Base-by-base conservation (phyloP, 2,329 filamentous ascomycete genomes). In the Didymella sp. region DNA sequence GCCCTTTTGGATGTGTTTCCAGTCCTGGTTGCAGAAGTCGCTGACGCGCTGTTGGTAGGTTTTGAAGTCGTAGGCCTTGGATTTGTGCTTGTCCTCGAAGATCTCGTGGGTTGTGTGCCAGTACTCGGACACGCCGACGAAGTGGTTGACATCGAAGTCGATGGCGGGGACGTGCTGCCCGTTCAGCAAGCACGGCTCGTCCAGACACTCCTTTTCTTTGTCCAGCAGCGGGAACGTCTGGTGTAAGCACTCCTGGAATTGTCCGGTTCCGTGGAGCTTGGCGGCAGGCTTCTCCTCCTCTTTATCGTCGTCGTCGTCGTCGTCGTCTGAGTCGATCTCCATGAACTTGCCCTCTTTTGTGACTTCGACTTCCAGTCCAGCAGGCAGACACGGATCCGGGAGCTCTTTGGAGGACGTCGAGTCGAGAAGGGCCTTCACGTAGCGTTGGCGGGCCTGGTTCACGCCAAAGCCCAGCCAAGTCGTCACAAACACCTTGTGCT, bases 381-480 rank as follows among this genome's bases (percentile, higher is more conserved):
- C 84, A 0, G 95, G 95, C 61, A 99, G 80, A 77, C 95, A 99
- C 1, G 96, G 95, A 73, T 99, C 96, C 0, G 92, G 91, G 0
- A 96, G 79, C 67, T 96, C 91, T 6, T 82, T 79, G 5, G 82
- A 81, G 4, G 81, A 78, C 61, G 87, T 89, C 1, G 87, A 83
- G 30, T 90, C 86, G 53, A 89, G 75, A n/a, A 99, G 78, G 4
- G 85, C 82, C 58, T 92, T 83, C n/a, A 98, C 81, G 69, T 96
- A 99, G 54, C 93, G 85, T 65, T 89, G 83, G 43, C 95, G 87
- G 4, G 96, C 95, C 78, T 97, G 89, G 63, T 97, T 95, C 27
- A 96, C 94, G n/a, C 95, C 95, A 72, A 96, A 99, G 0, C 94
- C 94, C 6, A 99, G 83, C 95, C 95, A 99, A 0, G 95, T 96